Evolutionary conservation across 2,329 filamentous ascomycete species (phyloP), one percentile per base, ranked within the genome.

Genomic region (Colletotrichum sp.): DNA sequence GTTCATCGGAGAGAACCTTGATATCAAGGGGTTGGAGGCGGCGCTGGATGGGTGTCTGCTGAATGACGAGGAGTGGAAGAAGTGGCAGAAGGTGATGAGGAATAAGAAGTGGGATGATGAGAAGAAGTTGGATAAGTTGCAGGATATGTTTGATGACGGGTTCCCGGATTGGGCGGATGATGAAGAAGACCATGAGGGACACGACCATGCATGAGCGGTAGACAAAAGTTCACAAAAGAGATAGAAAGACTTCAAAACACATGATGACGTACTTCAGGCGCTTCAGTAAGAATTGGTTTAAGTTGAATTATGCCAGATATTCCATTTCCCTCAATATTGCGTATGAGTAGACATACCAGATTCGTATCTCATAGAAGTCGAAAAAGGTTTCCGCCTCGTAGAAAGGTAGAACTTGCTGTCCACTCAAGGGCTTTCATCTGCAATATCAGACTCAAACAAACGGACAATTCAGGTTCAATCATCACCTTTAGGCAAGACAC

Each of bases 1-100:
- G 4, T 94, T 95, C 76, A 95, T 95, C 73, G 93, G 93, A 0
- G 92, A 94, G 82, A 87, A 88, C 7, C 86, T 95, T 16, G 87
- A 94, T 66, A 80, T 86, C 2, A 80, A 82, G 7, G 87, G 85
- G 0, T 84, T 95, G 18, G 89, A 87, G 28, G 83, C 82, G 6
- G 81, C 88, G 38, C 81, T 95, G 5, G 91, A 95, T 79, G 83
- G 81, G 3, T 94, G 93, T 79, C 81, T 95, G 28, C 81, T 95
- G 4, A 87, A 88, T n/a, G 90, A 93, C 26, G 81, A 81, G 0
- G 93, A 95, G 82, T 90, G 89, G 80, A 81, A 80, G 34, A 81
- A 85, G 79, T 92, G 92, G 87, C 86, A 90, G 79, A 82, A 81
- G 26, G 85, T 91, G 6, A 91, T 92, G 89, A 82, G 84, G 6